These are phyloP conservation scores for Fagopyrum homotropicum DNA, from an alignment of 148 eudicot genomes.

Conservation along the genomic window DNA sequence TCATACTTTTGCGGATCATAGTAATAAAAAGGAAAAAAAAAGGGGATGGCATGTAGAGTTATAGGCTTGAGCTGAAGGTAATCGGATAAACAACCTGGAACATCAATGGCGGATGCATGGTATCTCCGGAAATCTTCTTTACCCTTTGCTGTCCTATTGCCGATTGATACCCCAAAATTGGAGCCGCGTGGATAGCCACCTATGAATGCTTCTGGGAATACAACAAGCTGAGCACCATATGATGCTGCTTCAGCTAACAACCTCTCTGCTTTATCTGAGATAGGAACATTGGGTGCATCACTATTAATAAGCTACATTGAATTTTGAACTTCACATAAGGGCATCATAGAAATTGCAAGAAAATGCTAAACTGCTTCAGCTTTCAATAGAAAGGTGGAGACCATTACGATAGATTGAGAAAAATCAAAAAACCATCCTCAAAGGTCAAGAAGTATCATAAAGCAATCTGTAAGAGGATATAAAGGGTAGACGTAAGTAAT, in stretches of 20 bases:
- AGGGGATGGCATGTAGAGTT: neutral
- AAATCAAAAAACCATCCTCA: too few relatives aligned
- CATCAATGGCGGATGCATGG: constrained; percentile 88
- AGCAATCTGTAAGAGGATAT: too few relatives aligned
- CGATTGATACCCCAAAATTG: constrained; percentile 72
- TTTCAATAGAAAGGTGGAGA: too few relatives aligned
- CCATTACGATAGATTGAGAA: too few relatives aligned
- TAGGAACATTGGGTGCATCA: neutral
- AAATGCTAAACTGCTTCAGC: too few relatives aligned
- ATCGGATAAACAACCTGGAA: constrained; percentile 50
- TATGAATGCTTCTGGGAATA: constrained; percentile 93
- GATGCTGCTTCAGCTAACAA: constrained; percentile 86
- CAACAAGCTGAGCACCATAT: constrained; percentile 79
- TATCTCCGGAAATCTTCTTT: constrained; percentile 82
- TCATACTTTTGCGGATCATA: neutral
- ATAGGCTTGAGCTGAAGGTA: neutral
- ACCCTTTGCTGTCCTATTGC: constrained; percentile 73
- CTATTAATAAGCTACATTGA: neutral
- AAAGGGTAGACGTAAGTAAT: too few relatives aligned
- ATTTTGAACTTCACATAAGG: constrained; percentile 1
- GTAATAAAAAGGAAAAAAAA: neutral
- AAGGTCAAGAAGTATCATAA: too few relatives aligned
- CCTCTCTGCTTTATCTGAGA: constrained; percentile 88
- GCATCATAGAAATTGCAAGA: neutral
- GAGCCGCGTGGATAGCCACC: constrained; percentile 98